phyloP scores from a whole-genome alignment of 352 stramenopile species.

The Lagenidium giganteum region DNA sequence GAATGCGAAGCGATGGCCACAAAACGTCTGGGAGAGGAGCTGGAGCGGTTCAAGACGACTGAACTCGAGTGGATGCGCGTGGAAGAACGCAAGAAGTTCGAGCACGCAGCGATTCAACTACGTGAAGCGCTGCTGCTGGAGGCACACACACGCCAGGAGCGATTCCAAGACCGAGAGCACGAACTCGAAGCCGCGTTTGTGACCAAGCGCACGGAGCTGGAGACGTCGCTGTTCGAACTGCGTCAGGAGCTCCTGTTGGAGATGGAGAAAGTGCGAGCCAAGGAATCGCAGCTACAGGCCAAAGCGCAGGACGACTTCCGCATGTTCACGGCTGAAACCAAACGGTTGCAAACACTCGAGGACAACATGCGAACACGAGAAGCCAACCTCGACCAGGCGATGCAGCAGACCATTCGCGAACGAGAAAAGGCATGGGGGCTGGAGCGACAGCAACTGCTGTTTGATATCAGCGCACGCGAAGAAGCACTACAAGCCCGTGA shows the following conservation, averaged over 20 bases:
- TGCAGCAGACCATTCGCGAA: constrained; percentile 29
- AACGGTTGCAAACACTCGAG: constrained; percentile 36
- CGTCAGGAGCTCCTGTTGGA: constrained; percentile 46
- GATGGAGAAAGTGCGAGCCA: constrained; percentile 38
- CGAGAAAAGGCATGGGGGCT: constrained; percentile 35
- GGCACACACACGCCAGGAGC: constrained; percentile 22
- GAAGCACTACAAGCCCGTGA: constrained; percentile 23
- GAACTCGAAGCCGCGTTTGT: constrained; percentile 43
- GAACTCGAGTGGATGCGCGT: constrained; percentile 36
- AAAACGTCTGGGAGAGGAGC: constrained; percentile 30
- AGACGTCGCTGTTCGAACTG: constrained; percentile 48
- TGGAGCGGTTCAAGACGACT: constrained; percentile 33
- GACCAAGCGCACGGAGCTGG: constrained; percentile 29
- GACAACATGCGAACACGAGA: constrained; percentile 32
- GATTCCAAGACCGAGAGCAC: constrained; percentile 29
- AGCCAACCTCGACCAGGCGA: constrained; percentile 24
- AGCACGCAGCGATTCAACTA: constrained; percentile 29
- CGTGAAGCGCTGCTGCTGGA: constrained; percentile 26
- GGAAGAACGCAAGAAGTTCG: constrained; percentile 43
- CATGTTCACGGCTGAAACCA: constrained; percentile 27
- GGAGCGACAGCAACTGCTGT: constrained; percentile 22
- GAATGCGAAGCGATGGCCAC: constrained; percentile 38
- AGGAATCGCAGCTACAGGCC: constrained; percentile 35
- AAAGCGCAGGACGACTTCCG: constrained; percentile 35
- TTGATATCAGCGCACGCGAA: constrained; percentile 21